phyloP scores from a whole-genome alignment of 2,329 filamentous ascomycete genomes.

The Penicillium oxalicum region DNA sequence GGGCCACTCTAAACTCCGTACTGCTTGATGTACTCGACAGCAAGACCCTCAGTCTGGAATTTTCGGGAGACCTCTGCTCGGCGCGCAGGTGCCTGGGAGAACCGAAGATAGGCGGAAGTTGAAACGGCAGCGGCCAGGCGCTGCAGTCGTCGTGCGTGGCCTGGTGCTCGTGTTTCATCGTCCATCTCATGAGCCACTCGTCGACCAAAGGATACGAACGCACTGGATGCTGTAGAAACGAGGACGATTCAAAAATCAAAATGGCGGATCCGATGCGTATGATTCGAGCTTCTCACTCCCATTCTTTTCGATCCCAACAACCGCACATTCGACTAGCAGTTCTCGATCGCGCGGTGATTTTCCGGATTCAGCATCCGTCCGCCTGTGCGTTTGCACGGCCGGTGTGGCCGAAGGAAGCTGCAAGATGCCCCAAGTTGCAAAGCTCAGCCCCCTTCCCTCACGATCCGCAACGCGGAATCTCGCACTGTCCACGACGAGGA shows the following conservation, averaged over 20 bases:
- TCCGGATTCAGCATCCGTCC: constrained; percentile 11
- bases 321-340: not conserved
- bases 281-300: no score
- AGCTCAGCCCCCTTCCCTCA: constrained; percentile 26
- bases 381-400: constrained; percentile 19
- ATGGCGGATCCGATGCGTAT: no score
- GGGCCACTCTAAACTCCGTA: no score
- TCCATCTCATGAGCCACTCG: not conserved
- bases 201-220: not conserved
- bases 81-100: not conserved
- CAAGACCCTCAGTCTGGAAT: no score
- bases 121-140: constrained; percentile 7
- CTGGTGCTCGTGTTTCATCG: constrained; percentile 11
- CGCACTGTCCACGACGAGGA: constrained; percentile 11
- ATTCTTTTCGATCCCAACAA: no score
- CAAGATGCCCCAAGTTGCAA: constrained; percentile 24
- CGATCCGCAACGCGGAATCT: constrained; percentile 25
- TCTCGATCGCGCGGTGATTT: constrained; percentile 10
- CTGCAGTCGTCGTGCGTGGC: not conserved
- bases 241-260: not conserved
- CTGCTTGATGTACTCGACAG: no score
- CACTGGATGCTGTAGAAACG: not conserved
- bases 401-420: constrained; percentile 17
- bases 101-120: constrained; percentile 1
- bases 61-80: no score